Evolutionary conservation across 306 rosid genomes (phyloP), one percentile per base, ranked within the genome.

Genomic region (Cyclanthera cordifolia): DNA sequence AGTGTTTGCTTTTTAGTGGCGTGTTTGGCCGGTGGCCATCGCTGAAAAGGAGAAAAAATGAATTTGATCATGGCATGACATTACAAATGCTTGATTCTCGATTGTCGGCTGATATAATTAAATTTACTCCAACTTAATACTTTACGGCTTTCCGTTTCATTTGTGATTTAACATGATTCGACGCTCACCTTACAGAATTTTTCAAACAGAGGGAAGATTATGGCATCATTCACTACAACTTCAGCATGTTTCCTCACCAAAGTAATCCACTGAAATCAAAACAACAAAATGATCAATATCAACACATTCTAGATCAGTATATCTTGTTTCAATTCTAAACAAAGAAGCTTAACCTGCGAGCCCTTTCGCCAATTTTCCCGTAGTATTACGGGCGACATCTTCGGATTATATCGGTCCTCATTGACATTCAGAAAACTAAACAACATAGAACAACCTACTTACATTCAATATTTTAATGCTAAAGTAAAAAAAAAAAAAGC

Each of bases 301-400:
- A 34, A 34, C 41, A 27, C 43, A 58, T 68, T 30, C 5, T 30
- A 19, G 9, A 60, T 60, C 3, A 60, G n/a, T 37, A 19, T 61
- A 19, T 61, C 30, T 19, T 60, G 7, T 37, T 32, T 20, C 39
- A 12, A 4, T 19, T 17, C 11, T 39, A 32, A 17, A 61, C 32
- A 39, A 61, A 37, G 69, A 39, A 23, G 12, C 30, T 69, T 32
- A 69, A 69, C 98, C 96, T 92, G 96, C 17, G 98, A 92, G 68
- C 95, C 98, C 79, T 92, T 92, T 70, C 96, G 89, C 98, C 98
- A 92, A 76, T 82, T 92, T 67, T 72, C 82, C 79, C 82, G 81
- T 6, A 82, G 88, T 79, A 92, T 85, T 69, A 70, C 73, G 8
- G 90, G 91, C 23, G 89, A 89, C 98, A 92, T 92, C 79, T 79